phyloP scores from a whole-genome alignment of 2,329 filamentous ascomycete genomes.

The Arthroderma sp. region DNA sequence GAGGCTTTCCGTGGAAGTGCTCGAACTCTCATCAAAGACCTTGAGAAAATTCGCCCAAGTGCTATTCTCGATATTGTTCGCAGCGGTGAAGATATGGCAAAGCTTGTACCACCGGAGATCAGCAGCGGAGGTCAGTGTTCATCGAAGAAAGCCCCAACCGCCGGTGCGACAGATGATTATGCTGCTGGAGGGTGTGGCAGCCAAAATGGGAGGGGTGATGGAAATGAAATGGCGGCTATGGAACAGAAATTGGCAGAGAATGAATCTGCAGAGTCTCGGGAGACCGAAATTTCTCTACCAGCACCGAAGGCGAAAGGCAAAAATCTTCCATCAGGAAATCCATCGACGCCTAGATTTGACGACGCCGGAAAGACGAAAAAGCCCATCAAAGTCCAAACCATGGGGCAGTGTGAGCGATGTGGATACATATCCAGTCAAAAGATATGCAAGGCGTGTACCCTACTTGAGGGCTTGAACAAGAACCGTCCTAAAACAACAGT shows the following conservation, averaged over 20 bases:
- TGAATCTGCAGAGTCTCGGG: conserved; percentile 46
- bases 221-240: conserved; percentile 70
- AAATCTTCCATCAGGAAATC: conserved; percentile 6
- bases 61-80: conserved; percentile 89
- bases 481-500: conserved; percentile 37
- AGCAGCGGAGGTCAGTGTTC: conserved; percentile 20
- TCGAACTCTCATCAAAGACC: conserved; percentile 80
- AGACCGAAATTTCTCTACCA: conserved; percentile 49
- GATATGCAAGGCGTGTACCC: conserved; percentile 82
- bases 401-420: conserved; percentile 74
- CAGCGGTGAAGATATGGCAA: conserved; percentile 92
- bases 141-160: conserved; percentile 19
- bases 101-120: conserved; percentile 55
- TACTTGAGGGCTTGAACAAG: conserved; percentile 85
- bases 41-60: conserved; percentile 84
- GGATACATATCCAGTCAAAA: conserved; percentile 93
- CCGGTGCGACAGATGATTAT: conserved; percentile 39
- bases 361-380: conserved; percentile 17
- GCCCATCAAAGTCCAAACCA: conserved; percentile 43
- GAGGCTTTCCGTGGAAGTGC: conserved; percentile 93
- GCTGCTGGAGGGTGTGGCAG: conserved; percentile 60
- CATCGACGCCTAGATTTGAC: conserved; percentile 13
- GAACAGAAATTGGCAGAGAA: conserved; percentile 58
- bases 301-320: conserved; percentile 4
- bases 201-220: conserved; percentile 50